These are phyloP conservation scores for Crataegus laevigata DNA, from an alignment of 306 rosid genomes.

Conservation along the genomic window DNA sequence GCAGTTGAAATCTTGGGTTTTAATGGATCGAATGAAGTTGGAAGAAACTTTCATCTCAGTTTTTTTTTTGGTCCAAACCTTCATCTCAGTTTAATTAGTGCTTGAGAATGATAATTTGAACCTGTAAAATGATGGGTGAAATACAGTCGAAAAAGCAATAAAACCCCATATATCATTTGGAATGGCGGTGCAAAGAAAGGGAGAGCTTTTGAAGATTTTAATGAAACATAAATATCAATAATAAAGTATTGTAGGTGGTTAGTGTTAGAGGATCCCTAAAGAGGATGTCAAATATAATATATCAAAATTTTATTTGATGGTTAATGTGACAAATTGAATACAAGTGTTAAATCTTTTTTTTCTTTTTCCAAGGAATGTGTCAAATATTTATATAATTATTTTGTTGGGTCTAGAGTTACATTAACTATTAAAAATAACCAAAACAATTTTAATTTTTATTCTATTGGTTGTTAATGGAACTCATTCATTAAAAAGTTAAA, in stretches of 20 bases:
- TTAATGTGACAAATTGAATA: too few species aligned
- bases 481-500: too few species aligned
- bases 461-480: too few species aligned
- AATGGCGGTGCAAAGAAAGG: background rate
- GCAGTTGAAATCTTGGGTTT: background rate
- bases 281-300: too few species aligned
- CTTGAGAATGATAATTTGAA: background rate
- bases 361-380: too few species aligned
- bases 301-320: too few species aligned
- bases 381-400: too few species aligned
- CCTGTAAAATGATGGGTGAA: background rate
- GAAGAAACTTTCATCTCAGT: background rate
- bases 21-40: background rate
- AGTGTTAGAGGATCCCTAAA: background rate
- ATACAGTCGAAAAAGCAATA: constrained; percentile 27
- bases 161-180: constrained; percentile 6
- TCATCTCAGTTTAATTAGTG: background rate
- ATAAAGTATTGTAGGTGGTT: background rate
- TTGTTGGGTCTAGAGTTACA: too few species aligned
- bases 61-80: background rate
- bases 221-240: background rate
- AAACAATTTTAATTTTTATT: too few species aligned
- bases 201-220: background rate
- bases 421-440: too few species aligned
- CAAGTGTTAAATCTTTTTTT: too few species aligned